A percentile compares a stretch with the other conserved stretches of the same genome.
Conservation (phyloP, 371 early-diverging fungal species). For the Mortierella sp. region DNA sequence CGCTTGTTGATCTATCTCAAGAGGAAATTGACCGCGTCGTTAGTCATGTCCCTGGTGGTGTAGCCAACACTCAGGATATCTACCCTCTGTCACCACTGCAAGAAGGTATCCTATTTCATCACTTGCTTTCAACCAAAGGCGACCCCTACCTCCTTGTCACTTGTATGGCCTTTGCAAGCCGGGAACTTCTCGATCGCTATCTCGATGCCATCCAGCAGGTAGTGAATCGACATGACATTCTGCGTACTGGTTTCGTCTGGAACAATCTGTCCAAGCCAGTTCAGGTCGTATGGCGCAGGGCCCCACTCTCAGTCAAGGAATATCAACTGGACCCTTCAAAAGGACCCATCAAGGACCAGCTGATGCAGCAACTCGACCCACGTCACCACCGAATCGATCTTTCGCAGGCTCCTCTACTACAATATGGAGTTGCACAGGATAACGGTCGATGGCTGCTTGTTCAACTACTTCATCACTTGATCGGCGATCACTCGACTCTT, state of each 20-base stretch:
- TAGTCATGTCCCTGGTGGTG: background rate
- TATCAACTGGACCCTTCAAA: background rate
- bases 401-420: constrained; percentile 9
- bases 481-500: constrained; percentile 17
- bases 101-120: background rate
- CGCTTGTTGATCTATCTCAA: background rate
- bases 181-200: background rate
- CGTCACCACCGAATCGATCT: constrained; percentile 5
- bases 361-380: constrained; percentile 3
- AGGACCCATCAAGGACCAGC: background rate
- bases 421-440: constrained; percentile 6
- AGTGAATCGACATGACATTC: background rate
- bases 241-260: background rate
- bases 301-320: background rate
- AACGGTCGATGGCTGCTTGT: constrained; percentile 13
- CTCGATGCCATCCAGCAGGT: background rate
- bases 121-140: background rate
- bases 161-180: background rate
- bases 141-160: background rate
- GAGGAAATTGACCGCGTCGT: background rate
- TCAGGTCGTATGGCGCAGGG: background rate
- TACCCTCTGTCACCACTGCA: background rate
- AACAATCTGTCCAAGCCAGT: background rate
- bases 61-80: background rate
- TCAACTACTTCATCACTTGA: constrained; percentile 13